phyloP scores from a whole-genome alignment of 495 filamentous ascomycete species.

The Tuber indicum region DNA sequence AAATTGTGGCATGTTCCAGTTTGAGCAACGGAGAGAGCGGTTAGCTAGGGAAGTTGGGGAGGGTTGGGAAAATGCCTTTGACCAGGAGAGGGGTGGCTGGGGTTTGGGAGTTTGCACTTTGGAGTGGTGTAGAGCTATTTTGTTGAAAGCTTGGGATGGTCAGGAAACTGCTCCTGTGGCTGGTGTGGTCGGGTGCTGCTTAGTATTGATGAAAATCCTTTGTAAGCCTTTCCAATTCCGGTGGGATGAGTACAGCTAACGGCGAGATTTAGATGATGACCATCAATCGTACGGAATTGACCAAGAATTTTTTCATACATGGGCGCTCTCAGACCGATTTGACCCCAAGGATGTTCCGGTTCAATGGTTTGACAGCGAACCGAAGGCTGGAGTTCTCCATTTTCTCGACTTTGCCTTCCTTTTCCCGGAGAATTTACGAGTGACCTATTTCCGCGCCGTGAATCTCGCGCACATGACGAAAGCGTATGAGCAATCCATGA shows the following conservation, averaged over 20 bases:
- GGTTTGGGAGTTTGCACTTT: constrained; percentile 36
- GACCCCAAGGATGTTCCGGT: constrained; percentile 70
- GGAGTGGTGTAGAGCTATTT: constrained; percentile 37
- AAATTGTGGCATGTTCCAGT: constrained; percentile 24
- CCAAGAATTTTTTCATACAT: constrained; percentile 63
- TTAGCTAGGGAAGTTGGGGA: constrained; percentile 21
- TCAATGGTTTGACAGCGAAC: constrained; percentile 57
- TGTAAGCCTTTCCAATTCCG: constrained; percentile 48
- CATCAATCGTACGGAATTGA: constrained; percentile 57
- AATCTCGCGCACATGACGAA: constrained; percentile 78
- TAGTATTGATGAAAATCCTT: constrained; percentile 68
- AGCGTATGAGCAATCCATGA: constrained; percentile 63
- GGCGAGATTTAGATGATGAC: constrained; percentile 49
- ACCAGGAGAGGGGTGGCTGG: constrained; percentile 27
- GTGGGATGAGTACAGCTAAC: constrained; percentile 17
- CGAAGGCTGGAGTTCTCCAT: constrained; percentile 55
- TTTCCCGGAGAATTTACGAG: constrained; percentile 63
- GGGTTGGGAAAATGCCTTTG: constrained; percentile 20
- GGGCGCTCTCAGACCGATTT: constrained; percentile 68
- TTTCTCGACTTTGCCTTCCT: constrained; percentile 75
- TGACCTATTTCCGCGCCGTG: constrained; percentile 82
- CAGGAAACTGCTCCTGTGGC: constrained; percentile 35
- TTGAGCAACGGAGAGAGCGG: constrained; percentile 14
- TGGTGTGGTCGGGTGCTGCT: constrained; percentile 34
- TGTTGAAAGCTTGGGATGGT: constrained; percentile 38